phyloP scores from a whole-genome alignment of 768 basidiomycete species.

The Agrocybe pediades region DNA sequence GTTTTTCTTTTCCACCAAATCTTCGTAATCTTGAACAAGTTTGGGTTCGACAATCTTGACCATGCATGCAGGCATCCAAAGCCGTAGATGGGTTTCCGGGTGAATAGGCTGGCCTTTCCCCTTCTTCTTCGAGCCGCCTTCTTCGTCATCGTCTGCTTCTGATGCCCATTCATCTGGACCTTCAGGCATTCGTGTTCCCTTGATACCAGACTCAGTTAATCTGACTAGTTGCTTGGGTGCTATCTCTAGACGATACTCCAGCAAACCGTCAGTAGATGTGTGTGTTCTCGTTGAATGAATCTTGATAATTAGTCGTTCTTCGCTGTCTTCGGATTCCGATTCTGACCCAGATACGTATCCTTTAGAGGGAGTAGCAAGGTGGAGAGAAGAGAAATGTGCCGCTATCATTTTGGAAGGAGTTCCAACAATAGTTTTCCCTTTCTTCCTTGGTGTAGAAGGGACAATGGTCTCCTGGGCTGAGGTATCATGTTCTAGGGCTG shows the following conservation, averaged over 20 bases:
- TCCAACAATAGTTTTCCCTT: conserved; percentile 29
- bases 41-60: conserved; percentile 66
- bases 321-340: conserved; percentile 36
- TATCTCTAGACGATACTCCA: conserved; percentile 83
- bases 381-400: conserved; percentile 53
- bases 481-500: conserved; percentile 51
- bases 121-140: conserved; percentile 37
- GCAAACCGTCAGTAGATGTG: conserved; percentile 64
- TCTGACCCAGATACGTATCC: conserved; percentile 21
- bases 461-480: neutral
- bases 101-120: conserved; percentile 42
- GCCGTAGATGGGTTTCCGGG: conserved; percentile 56
- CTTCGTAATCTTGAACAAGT: conserved; percentile 65
- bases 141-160: conserved; percentile 48
- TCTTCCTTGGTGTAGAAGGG: conserved; percentile 42
- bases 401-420: conserved; percentile 60
- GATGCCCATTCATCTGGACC: conserved; percentile 51
- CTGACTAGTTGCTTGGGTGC: conserved; percentile 66
- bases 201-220: conserved; percentile 66
- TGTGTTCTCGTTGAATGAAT: conserved; percentile 70
- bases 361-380: conserved; percentile 26
- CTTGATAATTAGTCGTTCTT: conserved; percentile 55
- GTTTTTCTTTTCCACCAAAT: conserved; percentile 44
- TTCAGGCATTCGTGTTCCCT: conserved; percentile 55
- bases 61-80: conserved; percentile 88